Base-by-base conservation (phyloP, 441 rosid genomes). In the Raphanus hybrid region DNA sequence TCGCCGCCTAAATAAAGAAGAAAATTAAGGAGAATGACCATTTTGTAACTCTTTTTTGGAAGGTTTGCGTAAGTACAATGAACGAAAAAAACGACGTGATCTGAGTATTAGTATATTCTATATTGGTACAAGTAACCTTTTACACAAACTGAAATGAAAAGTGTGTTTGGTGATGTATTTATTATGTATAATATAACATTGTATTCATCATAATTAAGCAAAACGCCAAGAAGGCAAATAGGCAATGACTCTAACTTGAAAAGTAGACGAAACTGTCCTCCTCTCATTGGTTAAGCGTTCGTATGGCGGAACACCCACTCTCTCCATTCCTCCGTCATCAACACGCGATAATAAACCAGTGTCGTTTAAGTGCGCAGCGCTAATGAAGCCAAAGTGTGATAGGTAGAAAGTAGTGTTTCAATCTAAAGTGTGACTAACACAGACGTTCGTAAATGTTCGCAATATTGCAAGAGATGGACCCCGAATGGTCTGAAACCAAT, bases 361-460 rank as follows among this genome's bases (percentile, higher is more conserved):
- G 26, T 23, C 26, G 26, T 23, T 23, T 23, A 23, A 23, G 35
- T 32, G 39, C 6, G 2, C 78, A 45, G 76, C 69, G 69, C 66
- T 2, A 7, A 12, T 12, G 39, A 11, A 20, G 35, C 11, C n/a
- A 75, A 54, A 54, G 59, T 68, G 26, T 54, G 78, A 78, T 74
- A 68, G 52, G 71, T 67, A 55, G 43, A 52, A 61, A 70, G 72
- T 55, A 69, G 55, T 61, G 37, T 15, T 6, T 20, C 78, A 45
- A 67, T 67, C 54, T 68, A 27, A 73, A 73, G 34, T 29, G 34
- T 29, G 34, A 29, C 34, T 29, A 77, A 71, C 76, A 71, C 39
- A 71, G 73, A 60, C 39, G 74, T 62, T 74, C 67, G 67, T 69
- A 79, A 79, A 64, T 79, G 82, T 69, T 68, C 26, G 26, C 26